Conservation (phyloP, 176 grass and related monocot species). For the Cocos nucifera region DNA sequence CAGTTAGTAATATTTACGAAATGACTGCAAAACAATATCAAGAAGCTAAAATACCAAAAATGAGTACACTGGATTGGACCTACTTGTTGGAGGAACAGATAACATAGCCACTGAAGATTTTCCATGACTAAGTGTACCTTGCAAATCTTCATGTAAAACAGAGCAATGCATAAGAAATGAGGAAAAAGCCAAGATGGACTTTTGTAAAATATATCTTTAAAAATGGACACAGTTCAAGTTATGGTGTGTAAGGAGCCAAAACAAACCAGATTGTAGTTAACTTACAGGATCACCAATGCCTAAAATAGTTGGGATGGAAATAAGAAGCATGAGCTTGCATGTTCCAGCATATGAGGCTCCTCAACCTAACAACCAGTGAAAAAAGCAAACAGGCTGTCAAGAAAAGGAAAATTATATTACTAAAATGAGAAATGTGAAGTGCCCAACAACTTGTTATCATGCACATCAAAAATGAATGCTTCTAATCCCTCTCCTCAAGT, state of each 20-base stretch:
- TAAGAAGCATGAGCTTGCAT: slow-evolving; percentile 60
- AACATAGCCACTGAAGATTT: slow-evolving; percentile 78
- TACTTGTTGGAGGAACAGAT: slow-evolving; percentile 85
- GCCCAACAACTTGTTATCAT: slow-evolving; percentile 26
- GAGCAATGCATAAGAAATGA: slow-evolving; percentile 44
- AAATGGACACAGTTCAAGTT: not conserved
- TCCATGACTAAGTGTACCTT: slow-evolving; percentile 24
- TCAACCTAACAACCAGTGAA: slow-evolving; percentile 21
- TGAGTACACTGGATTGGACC: slow-evolving; percentile 6
- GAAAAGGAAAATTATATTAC: too few species aligned
- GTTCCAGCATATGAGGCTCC: slow-evolving; percentile 24
- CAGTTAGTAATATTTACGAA: too few species aligned
- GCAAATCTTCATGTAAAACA: slow-evolving; percentile 35
- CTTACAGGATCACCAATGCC: slow-evolving; percentile 73
- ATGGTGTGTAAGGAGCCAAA: not conserved
- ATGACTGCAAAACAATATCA: too few species aligned
- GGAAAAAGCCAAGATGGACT: not conserved
- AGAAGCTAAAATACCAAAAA: not conserved
- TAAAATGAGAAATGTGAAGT: too few species aligned
- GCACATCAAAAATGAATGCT: slow-evolving; percentile 55
- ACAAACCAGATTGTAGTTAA: not conserved
- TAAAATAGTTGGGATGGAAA: slow-evolving; percentile 56
- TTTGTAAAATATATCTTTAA: not conserved
- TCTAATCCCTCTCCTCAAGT: slow-evolving; percentile 40
- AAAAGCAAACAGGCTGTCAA: too few species aligned